Evolutionary conservation across 2,329 filamentous ascomycete genomes (phyloP).

Genomic region (Alternaria atra): DNA sequence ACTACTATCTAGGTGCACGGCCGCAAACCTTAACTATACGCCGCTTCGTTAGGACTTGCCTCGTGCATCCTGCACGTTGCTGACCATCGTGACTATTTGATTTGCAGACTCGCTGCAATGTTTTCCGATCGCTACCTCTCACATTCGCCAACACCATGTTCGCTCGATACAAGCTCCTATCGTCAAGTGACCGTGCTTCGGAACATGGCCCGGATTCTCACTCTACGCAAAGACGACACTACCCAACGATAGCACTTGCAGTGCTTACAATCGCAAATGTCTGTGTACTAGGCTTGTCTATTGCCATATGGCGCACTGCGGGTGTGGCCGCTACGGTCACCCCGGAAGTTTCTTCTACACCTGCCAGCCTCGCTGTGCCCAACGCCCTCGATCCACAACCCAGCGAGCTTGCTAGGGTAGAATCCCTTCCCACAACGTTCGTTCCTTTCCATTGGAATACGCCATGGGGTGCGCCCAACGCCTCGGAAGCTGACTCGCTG

Average conservation of each 20-base stretch:
- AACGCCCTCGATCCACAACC: background rate
- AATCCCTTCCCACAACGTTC: slow-evolving; percentile 3
- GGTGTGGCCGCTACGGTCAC: background rate
- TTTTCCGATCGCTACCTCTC: background rate
- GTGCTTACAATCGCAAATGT: slow-evolving; percentile 5
- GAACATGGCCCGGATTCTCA: background rate
- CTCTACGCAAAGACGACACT: slow-evolving; percentile 3
- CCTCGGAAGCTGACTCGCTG: slow-evolving; percentile 26
- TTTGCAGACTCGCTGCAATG: background rate
- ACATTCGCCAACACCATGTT: slow-evolving; percentile 4
- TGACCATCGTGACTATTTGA: slow-evolving; percentile 5
- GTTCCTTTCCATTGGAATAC: slow-evolving; percentile 14
- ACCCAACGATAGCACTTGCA: background rate
- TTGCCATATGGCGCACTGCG: slow-evolving; percentile 7
- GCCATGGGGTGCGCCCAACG: slow-evolving; percentile 13
- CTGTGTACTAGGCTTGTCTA: slow-evolving; percentile 3
- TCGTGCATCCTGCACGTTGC: background rate
- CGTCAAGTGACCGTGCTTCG: background rate
- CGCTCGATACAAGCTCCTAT: slow-evolving; percentile 8
- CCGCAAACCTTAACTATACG: slow-evolving; percentile 5
- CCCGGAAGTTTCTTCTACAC: background rate
- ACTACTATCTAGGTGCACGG: background rate
- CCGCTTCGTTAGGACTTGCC: slow-evolving; percentile 1
- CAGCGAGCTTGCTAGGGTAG: slow-evolving; percentile 7
- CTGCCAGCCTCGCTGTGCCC: background rate